Base-by-base conservation (phyloP, 164 flowering plant species). In the Tinospora cordifolia region DNA sequence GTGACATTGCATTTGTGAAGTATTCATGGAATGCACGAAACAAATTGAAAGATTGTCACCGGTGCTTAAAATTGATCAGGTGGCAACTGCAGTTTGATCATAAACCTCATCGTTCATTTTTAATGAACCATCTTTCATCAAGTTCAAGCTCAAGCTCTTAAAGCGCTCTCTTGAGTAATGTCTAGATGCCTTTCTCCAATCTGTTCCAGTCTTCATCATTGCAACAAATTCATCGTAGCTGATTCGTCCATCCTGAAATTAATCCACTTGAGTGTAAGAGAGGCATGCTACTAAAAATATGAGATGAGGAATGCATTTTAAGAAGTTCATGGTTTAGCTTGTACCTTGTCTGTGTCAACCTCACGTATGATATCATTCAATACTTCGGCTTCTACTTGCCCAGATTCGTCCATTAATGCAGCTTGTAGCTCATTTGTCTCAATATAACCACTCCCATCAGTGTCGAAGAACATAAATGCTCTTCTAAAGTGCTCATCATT, bases 161-260 rank as follows among this genome's bases (percentile, higher is more conserved):
- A 90, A 94, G 39, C 96, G 87, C 81, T 94, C 97, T 74, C 99
- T 86, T 39, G 97, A 94, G 70, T 90, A 94, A 67, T 94, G 97
- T 19, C 98, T 82, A 63, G 99, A 94, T 36, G 98, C 97, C 82
- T 92, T 94, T 81, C 99, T 89, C 99, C 99, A 94, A 65, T 94
- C 99, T 1, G 99, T 94, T 77, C 99, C 97, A 25, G 98, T 79
- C 78, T 94, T 94, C 99, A 94, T 94, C 99, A 94, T 94, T 2
- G 93, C 83, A 19, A 89, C 91, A 81, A 94, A 94, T 68, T 94
- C 99, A 21, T 92, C 97, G 13, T 89, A 92, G 79, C 93, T 92
- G 17, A 94, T 89, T 7, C 83, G 82, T 0, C 97, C 97, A 78
- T 94, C 99, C 97, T 91, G 82, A 67, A 60, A 78, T n/a, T n/a